A percentile compares a stretch with the other conserved stretches of the same genome.
These are phyloP conservation scores for Lachnum nothofagi DNA, from an alignment of 2,329 filamentous ascomycete genomes.

Conservation along the genomic window DNA sequence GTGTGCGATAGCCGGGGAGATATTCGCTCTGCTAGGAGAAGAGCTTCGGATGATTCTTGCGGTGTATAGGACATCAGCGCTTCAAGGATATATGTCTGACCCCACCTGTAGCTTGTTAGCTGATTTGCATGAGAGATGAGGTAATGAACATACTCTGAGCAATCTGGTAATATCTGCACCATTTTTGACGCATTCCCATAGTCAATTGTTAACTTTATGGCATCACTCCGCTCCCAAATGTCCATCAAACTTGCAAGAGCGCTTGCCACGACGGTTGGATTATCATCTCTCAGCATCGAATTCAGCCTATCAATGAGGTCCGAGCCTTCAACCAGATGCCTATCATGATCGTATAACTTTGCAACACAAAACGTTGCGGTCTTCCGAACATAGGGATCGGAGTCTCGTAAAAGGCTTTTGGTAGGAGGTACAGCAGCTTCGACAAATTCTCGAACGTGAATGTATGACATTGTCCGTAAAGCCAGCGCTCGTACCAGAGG, in stretches of 20 bases:
- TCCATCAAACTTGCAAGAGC: slow-evolving; percentile 88
- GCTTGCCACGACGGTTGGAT: slow-evolving; percentile 94
- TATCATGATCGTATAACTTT: slow-evolving; percentile 96
- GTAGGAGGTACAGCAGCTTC: slow-evolving; percentile 82
- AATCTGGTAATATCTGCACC: slow-evolving; percentile 91
- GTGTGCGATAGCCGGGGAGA: slow-evolving; percentile 93
- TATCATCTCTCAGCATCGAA: slow-evolving; percentile 84
- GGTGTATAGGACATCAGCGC: slow-evolving; percentile 97
- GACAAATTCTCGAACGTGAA: slow-evolving; percentile 93
- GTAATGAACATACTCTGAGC: slow-evolving; percentile 71
- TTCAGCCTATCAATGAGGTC: slow-evolving; percentile 92
- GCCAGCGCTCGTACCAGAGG: slow-evolving; percentile 88
- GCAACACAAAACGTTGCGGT: slow-evolving; percentile 94
- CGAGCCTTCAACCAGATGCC: slow-evolving; percentile 79
- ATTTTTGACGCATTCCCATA: slow-evolving; percentile 97
- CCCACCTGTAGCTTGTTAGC: slow-evolving; percentile 63
- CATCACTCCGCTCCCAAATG: slow-evolving; percentile 96
- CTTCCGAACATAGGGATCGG: slow-evolving; percentile 94
- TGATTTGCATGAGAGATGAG: background rate
- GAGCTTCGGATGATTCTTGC: slow-evolving; percentile 81
- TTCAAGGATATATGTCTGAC: slow-evolving; percentile 96
- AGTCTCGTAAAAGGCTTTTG: slow-evolving; percentile 75
- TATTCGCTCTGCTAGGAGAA: slow-evolving; percentile 86
- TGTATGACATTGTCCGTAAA: slow-evolving; percentile 91
- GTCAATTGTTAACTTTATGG: slow-evolving; percentile 96